A percentile compares a stretch with the other conserved stretches of the same genome.
Conservation (phyloP, 352 stramenopile genomes). For the Phytophthora cryptogea region DNA sequence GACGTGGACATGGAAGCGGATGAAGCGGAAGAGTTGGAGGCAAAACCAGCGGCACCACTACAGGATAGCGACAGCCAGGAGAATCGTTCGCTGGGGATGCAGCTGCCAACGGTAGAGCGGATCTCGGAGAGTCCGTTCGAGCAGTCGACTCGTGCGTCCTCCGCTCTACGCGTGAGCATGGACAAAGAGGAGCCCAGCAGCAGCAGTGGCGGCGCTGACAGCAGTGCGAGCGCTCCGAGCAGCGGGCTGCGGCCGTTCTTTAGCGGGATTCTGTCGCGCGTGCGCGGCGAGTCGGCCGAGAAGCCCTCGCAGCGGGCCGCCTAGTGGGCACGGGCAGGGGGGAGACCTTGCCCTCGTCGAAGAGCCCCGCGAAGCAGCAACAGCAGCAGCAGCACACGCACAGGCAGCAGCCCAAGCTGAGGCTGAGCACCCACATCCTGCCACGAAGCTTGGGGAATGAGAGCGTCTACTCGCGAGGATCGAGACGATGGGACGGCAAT, state of each 20-base stretch:
- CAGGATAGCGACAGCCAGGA: constrained; percentile 7
- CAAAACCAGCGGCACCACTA: constrained; percentile 28
- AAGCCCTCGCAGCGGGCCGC: constrained; percentile 32
- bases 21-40: constrained; percentile 33
- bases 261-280: constrained; percentile 46
- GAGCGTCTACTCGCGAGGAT: constrained; percentile 16
- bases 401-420: constrained; percentile 36
- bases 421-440: constrained; percentile 33
- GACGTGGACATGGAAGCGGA: constrained; percentile 44
- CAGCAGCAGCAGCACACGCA: constrained; percentile 39
- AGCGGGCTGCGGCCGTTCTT: constrained; percentile 43
- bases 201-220: background rate
- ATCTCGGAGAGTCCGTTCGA: constrained; percentile 38
- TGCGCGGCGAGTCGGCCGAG: constrained; percentile 42
- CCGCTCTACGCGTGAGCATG: constrained; percentile 23
- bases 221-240: background rate
- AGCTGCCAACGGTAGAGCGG: constrained; percentile 36
- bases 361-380: constrained; percentile 41
- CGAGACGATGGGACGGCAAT: constrained; percentile 11
- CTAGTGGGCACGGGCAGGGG: constrained; percentile 36
- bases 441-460: constrained; percentile 1
- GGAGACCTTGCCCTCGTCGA: constrained; percentile 42
- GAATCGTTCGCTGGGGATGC: constrained; percentile 14
- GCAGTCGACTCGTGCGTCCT: constrained; percentile 34
- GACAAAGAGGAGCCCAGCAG: constrained; percentile 26